A percentile compares a stretch with the other conserved stretches of the same genome.
Conservation (phyloP, 2,329 filamentous ascomycete genomes). For the Exophiala xenobiotica region DNA sequence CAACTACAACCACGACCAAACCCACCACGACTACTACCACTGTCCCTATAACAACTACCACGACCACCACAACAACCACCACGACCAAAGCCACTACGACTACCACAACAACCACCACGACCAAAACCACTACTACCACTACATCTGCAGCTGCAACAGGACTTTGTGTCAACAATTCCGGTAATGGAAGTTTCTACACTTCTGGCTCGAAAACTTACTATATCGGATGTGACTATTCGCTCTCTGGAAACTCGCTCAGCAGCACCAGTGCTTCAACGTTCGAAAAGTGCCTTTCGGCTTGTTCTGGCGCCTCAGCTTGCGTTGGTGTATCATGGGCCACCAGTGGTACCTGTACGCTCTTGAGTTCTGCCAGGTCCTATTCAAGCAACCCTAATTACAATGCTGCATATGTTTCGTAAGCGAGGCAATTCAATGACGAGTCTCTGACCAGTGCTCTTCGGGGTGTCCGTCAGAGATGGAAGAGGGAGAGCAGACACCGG, state of each 20-base stretch:
- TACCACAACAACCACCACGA: background rate
- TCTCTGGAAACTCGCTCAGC: background rate
- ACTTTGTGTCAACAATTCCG: background rate
- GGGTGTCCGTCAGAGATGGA: too few relatives aligned
- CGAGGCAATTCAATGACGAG: too few relatives aligned
- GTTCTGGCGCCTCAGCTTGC: background rate
- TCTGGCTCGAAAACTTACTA: background rate
- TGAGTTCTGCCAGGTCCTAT: too few relatives aligned
- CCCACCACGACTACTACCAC: background rate
- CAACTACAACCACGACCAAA: background rate
- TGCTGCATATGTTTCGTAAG: too few relatives aligned
- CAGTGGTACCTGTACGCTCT: too few relatives aligned
- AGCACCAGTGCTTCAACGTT: background rate
- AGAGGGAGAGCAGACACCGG: too few relatives aligned
- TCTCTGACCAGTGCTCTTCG: too few relatives aligned
- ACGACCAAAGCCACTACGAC: background rate
- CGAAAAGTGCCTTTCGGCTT: background rate
- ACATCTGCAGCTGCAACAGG: background rate
- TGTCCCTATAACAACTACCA: background rate
- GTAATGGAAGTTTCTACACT: background rate
- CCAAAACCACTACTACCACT: background rate
- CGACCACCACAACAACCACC: background rate
- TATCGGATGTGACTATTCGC: background rate
- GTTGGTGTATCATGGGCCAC: slow-evolving; percentile 8
- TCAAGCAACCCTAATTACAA: too few relatives aligned